Percentiles rank a stretch among this genome's conserved stretches.
phyloP scores from a whole-genome alignment of 306 rosid species.

The Lathyrus oleraceus region DNA sequence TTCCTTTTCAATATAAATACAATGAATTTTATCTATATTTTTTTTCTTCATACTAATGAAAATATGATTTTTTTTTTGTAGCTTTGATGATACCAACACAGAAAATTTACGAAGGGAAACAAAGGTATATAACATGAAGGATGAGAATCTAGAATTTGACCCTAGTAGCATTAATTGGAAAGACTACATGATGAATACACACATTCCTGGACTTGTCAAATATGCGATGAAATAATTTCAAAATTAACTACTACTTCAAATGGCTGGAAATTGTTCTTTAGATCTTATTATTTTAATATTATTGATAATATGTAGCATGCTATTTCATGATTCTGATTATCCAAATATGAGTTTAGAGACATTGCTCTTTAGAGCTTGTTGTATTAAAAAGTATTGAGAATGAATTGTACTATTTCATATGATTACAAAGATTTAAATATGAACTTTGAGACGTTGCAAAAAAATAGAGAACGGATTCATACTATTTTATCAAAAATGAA shows the following conservation, averaged over 20 bases:
- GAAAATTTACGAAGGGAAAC: conserved; percentile 28
- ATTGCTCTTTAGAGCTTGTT: not conserved
- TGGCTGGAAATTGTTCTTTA: not conserved
- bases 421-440: too few relatives aligned
- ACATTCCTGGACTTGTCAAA: conserved; percentile 46
- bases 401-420: not conserved
- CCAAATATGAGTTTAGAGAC: not conserved
- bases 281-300: not conserved
- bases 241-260: not conserved
- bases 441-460: too few relatives aligned
- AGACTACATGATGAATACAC: too few relatives aligned
- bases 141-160: too few relatives aligned
- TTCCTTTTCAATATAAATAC: not conserved
- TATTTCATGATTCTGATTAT: not conserved
- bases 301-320: not conserved
- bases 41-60: not conserved
- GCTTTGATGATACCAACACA: conserved; percentile 24
- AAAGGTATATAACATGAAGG: not conserved
- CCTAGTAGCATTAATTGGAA: too few relatives aligned
- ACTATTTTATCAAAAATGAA: too few relatives aligned
- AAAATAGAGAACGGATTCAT: too few relatives aligned
- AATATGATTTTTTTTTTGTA: not conserved
- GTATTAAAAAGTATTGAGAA: not conserved
- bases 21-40: not conserved
- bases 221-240: conserved; percentile 8